Conservation (phyloP, 2,329 filamentous ascomycete species). For the Tympanopsis confertula region DNA sequence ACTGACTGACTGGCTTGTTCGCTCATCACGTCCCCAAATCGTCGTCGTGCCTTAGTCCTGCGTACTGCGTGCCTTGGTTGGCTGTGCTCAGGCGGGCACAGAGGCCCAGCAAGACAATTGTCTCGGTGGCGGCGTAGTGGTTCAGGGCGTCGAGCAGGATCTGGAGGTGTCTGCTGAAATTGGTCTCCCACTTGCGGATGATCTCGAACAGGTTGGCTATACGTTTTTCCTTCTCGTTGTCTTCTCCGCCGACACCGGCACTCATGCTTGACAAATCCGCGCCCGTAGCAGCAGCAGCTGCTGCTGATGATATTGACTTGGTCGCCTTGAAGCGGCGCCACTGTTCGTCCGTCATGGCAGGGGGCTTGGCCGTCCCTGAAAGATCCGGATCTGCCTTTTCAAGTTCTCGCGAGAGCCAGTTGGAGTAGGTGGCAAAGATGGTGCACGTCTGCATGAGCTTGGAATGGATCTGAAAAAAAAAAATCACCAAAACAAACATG, state of each 20-base stretch:
- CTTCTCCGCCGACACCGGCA: slow-evolving; percentile 10
- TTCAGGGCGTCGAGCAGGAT: slow-evolving; percentile 91
- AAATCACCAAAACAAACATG: background rate
- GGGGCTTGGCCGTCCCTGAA: slow-evolving; percentile 40
- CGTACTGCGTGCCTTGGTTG: slow-evolving; percentile 62
- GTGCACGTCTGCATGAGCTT: slow-evolving; percentile 95
- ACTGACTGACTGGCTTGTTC: too few species aligned
- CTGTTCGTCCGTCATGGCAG: slow-evolving; percentile 47
- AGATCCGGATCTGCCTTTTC: slow-evolving; percentile 75
- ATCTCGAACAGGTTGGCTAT: slow-evolving; percentile 76
- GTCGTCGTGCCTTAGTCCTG: slow-evolving; percentile 46
- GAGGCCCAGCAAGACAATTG: slow-evolving; percentile 80
- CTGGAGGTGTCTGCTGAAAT: slow-evolving; percentile 84
- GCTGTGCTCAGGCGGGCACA: slow-evolving; percentile 74
- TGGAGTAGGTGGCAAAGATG: slow-evolving; percentile 83
- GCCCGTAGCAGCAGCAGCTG: slow-evolving; percentile 4
- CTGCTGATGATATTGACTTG: slow-evolving; percentile 13
- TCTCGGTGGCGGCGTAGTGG: slow-evolving; percentile 94
- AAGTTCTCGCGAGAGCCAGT: slow-evolving; percentile 74
- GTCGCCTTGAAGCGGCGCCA: slow-evolving; percentile 45
- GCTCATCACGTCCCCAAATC: slow-evolving; percentile 19
- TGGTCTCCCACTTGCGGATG: slow-evolving; percentile 81
- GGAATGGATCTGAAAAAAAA: slow-evolving; percentile 80
- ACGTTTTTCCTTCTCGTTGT: slow-evolving; percentile 21
- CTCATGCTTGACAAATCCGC: slow-evolving; percentile 5